Conservation (phyloP, 768 basidiomycete genomes). For the Termitomyces bulborhizus region DNA sequence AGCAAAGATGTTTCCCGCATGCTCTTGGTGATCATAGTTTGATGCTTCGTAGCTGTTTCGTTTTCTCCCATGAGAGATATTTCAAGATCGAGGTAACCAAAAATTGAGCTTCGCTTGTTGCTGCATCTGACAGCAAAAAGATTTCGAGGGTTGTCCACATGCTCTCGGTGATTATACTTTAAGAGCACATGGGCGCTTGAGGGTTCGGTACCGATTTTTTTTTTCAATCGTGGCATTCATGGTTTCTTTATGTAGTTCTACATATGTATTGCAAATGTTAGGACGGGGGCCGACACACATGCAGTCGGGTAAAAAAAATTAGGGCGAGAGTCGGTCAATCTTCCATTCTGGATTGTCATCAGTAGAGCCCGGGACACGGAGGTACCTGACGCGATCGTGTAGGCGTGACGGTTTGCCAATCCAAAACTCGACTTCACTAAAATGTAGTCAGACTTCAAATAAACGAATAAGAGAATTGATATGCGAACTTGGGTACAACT, state of each 20-base stretch:
- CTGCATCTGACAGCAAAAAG: no score
- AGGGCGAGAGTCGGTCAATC: constrained; percentile 77
- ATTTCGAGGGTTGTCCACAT: no score
- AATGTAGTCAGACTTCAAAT: not conserved
- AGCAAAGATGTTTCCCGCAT: no score
- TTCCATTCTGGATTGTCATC: constrained; percentile 60
- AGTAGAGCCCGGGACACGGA: constrained; percentile 41
- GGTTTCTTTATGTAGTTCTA: not conserved
- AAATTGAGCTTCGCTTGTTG: no score
- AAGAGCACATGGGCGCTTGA: not conserved
- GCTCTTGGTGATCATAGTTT: no score
- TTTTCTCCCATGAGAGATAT: no score
- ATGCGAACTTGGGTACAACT: constrained; percentile 77
- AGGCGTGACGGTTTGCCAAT: constrained; percentile 91
- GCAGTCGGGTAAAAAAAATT: constrained; percentile 12
- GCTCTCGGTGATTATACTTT: no score
- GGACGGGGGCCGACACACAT: not conserved
- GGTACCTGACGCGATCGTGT: constrained; percentile 84
- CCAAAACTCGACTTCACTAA: constrained; percentile 96
- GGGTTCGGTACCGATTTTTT: no score
- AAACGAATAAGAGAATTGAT: not conserved
- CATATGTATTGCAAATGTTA: not conserved
- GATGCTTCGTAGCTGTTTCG: no score
- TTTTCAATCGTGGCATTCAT: not conserved
- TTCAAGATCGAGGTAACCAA: no score